phyloP scores from a whole-genome alignment of 192 early-diverging fungal species.

The Linnemannia schmuckeri region DNA sequence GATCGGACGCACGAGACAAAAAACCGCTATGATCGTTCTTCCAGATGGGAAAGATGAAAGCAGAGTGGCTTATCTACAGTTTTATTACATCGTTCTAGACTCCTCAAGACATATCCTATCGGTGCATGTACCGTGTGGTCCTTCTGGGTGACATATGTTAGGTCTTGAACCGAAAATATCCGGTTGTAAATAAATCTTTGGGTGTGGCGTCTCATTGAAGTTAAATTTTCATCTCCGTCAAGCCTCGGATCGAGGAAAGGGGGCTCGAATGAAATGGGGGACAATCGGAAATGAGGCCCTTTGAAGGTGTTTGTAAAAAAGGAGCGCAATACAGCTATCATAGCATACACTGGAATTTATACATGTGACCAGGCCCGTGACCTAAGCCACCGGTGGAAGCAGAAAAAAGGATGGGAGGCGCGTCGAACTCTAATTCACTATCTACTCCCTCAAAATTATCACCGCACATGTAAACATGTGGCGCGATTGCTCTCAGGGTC shows the following conservation, averaged over 20 bases:
- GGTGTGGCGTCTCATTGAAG: neutral
- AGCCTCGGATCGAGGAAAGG: neutral
- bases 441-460: neutral
- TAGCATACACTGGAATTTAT: neutral
- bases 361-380: constrained; percentile 2
- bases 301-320: neutral
- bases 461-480: neutral
- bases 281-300: neutral
- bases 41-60: neutral
- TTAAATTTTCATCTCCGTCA: neutral
- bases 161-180: neutral
- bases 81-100: neutral
- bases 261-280: neutral
- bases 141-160: neutral
- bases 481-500: neutral
- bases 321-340: neutral
- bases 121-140: neutral
- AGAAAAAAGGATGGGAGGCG: neutral
- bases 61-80: neutral
- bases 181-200: neutral
- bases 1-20: neutral
- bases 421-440: neutral
- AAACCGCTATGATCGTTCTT: neutral
- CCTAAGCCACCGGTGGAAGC: neutral
- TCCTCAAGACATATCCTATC: neutral